Base-by-base conservation (phyloP, 116 monocot species). In the Iris pallida region DNA sequence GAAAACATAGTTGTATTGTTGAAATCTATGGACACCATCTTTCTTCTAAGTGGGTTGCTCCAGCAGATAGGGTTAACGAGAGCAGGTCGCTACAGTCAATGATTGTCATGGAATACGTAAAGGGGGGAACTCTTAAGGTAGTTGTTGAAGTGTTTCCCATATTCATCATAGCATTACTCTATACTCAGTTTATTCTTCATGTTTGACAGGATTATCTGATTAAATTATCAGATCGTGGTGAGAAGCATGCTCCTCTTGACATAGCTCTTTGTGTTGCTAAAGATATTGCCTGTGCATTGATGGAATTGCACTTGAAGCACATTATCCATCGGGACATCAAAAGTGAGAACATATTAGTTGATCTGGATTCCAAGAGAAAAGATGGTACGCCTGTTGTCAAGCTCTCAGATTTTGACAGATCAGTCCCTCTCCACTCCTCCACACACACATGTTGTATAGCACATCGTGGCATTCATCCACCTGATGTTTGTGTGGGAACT, bases 311-410 rank as follows among this genome's bases (percentile, higher is more conserved):
- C 73, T 80, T 86, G 1, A 99, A 93, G 73, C 69, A 77, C 40
- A 90, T 99, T 57, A 99, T 99, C 64, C 99, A 99, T 64, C 73
- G 99, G 20, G 99, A 99, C 60, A 79, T 99, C 53, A 99, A 99
- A 73, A 99, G 99, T 77, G 99, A 99, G 55, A 99, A 99, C 41
- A 61, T 99, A 65, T 78, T 99, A 55, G 75, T 99, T 69, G 99
- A 93, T 74, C 73, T 93, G 53, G 88, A 84, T 47, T 76, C 72
- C 20, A 80, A 68, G 73, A 73, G 70, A 55, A 71, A 55, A 72
- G 87, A 88, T 72, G 82, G 93, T 12, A 70, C 69, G 46, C 90
- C 93, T 14, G n/a, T 90, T 59, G 82, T 93, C 68, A 99, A 99
- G 73, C 90, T 99, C 63, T 78, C 81, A 64, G 99, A 99, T 76